A percentile compares a stretch with the other conserved stretches of the same genome.
These are phyloP conservation scores for Mycena crocata DNA, from an alignment of 768 basidiomycete genomes.

Conservation along the genomic window DNA sequence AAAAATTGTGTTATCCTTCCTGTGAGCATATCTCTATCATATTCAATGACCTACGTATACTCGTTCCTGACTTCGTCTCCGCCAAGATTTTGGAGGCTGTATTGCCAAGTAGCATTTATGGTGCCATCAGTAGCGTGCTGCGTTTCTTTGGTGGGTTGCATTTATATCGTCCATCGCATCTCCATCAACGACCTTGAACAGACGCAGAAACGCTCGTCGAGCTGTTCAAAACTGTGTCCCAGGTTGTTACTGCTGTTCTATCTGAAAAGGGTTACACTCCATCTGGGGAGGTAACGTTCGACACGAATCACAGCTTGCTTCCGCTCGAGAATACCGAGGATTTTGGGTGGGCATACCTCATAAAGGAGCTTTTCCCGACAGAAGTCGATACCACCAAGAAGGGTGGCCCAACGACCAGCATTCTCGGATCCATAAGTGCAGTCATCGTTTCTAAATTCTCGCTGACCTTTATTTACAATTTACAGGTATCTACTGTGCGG, in stretches of 20 bases:
- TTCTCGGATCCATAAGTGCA: not conserved
- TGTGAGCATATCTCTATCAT: not conserved
- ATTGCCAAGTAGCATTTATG: no score
- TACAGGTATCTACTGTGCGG: no score
- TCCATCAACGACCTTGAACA: not conserved
- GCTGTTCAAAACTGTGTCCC: not conserved
- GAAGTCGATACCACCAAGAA: no score
- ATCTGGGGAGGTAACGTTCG: slow-evolving; percentile 9
- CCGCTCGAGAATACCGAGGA: not conserved
- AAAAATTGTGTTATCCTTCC: not conserved
- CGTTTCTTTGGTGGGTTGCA: not conserved
- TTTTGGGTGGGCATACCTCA: not conserved
- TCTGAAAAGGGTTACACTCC: slow-evolving; percentile 14
- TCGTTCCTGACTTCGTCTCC: no score
- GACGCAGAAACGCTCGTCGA: not conserved
- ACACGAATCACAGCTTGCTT: not conserved
- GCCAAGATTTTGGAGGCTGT: no score
- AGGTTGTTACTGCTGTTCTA: not conserved
- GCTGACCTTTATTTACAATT: no score
- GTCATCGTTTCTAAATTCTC: no score
- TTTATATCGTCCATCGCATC: not conserved
- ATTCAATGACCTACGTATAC: not conserved
- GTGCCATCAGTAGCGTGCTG: not conserved
- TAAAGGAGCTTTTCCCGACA: not conserved
- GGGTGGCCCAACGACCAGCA: not conserved